phyloP scores from a whole-genome alignment of 2,329 filamentous ascomycete species.

The Gaeumannomyces tritici region DNA sequence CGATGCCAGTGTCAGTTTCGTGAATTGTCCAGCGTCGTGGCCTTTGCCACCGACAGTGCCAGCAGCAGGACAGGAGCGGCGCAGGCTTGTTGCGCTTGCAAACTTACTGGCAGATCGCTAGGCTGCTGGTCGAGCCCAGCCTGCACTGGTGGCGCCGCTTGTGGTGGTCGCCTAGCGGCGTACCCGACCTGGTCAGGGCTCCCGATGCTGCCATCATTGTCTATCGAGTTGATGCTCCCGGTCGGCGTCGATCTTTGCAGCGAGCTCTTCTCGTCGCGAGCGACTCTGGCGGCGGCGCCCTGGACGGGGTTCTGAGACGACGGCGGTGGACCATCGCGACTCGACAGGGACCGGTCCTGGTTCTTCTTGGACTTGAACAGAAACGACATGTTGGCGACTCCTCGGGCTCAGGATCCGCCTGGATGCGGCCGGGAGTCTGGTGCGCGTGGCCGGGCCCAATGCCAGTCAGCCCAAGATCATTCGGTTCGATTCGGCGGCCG shows the following conservation, averaged over 20 bases:
- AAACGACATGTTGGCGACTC: constrained; percentile 56
- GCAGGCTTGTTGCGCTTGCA: neutral
- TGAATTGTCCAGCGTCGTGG: constrained; percentile 7
- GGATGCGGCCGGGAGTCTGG: neutral
- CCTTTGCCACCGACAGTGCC: neutral
- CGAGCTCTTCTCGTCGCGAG: constrained; percentile 45
- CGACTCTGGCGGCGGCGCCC: constrained; percentile 36
- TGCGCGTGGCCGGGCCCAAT: constrained; percentile 2
- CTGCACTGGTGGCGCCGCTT: constrained; percentile 29
- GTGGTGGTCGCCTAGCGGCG: constrained; percentile 37
- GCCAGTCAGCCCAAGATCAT: constrained; percentile 2
- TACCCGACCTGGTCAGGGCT: constrained; percentile 55
- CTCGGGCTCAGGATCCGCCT: neutral
- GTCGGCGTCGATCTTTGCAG: constrained; percentile 59
- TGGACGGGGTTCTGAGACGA: constrained; percentile 39
- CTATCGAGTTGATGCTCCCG: constrained; percentile 67
- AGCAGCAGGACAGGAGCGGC: neutral
- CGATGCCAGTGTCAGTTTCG: neutral
- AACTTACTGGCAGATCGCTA: constrained; percentile 32
- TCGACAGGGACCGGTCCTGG: constrained; percentile 50
- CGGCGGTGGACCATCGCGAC: constrained; percentile 39
- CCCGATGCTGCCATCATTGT: constrained; percentile 43
- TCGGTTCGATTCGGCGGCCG: neutral
- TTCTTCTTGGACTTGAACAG: constrained; percentile 76
- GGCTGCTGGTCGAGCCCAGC: constrained; percentile 41